Evolutionary conservation across 768 basidiomycete genomes (phyloP).

Genomic region (Auricularia cornea): DNA sequence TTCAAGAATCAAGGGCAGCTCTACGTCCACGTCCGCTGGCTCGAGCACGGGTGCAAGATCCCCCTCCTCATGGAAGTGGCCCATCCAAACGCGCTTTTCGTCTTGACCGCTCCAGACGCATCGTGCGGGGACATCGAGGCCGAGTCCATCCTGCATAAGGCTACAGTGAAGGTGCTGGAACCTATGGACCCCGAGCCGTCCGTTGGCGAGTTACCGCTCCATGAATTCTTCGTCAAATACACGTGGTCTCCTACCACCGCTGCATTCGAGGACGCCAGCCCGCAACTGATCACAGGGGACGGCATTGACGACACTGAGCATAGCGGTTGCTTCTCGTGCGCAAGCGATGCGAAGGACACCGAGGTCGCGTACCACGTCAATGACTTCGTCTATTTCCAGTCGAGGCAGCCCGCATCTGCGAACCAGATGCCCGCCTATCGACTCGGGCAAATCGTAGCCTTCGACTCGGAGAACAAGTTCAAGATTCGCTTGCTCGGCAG

Average conservation of each 20-base stretch:
- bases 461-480: conserved; percentile 26
- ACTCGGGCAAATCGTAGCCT: conserved; percentile 48
- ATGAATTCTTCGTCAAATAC: conserved; percentile 28
- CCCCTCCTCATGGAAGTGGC: conserved; percentile 59
- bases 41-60: conserved; percentile 48
- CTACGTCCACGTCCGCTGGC: conserved; percentile 60
- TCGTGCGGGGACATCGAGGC: conserved; percentile 47
- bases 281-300: conserved; percentile 21
- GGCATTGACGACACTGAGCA: conserved; percentile 18
- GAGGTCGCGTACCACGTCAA: conserved; percentile 40
- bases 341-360: conserved; percentile 35
- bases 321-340: conserved; percentile 33
- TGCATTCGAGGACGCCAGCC: conserved; percentile 39
- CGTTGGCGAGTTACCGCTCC: background rate
- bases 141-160: conserved; percentile 50
- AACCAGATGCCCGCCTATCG: conserved; percentile 27
- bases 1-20: background rate
- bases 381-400: conserved; percentile 54
- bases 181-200: conserved; percentile 37
- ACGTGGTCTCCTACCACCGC: conserved; percentile 42
- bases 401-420: conserved; percentile 6
- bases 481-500: conserved; percentile 39
- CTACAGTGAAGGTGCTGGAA: conserved; percentile 38
- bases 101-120: conserved; percentile 28
- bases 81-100: conserved; percentile 52